Base-by-base conservation (phyloP, 1,284 basidiomycete genomes). In the Ustilago cynodontis region DNA sequence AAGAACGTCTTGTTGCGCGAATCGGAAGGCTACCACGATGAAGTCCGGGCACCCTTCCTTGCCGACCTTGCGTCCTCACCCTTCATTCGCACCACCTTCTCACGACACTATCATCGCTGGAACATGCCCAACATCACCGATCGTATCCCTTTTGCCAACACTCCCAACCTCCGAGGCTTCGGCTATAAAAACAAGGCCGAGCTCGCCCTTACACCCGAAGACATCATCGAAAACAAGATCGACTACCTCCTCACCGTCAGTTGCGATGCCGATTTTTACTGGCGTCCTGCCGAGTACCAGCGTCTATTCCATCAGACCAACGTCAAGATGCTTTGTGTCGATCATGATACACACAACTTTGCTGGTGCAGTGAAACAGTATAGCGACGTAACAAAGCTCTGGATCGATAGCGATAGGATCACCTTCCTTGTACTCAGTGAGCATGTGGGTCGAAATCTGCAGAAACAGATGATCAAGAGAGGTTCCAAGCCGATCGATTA, bases 401-500 rank as follows among this genome's bases (percentile, higher is more conserved):
- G 24, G 18, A 60, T 60, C 37, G 59, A 60, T 22, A 16, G 47
- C 9, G 39, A 60, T 8, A 24, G 59, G 8, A 60, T 60, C 45
- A 60, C 59, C 8, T 60, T 60, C 24, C 16, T 60, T 9, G 59
- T 60, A 5, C 59, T 60, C 37, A 53, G 59, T 26, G 59, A 60
- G 16, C 59, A 60, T 51, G 59, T 60, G 8, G 59, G 59, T 14
- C 52, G 43, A 28, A 26, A 22, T 2, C 39, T 60, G 13, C 49
- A 60, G 35, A 28, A 20, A 6, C 24, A 52, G 10, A 20, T 60
- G n/a, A 20, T 39, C 18, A 41, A 6, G 2, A 37, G 50, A 11
- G 59, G 59, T 2, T 41, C 49, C 29, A 60, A 53, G 18, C 59
- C 49, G 24, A 43, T 60, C 28, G 35, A 29, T n/a, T 53, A 43